Evolutionary conservation across 805 yeast genomes (phyloP), one percentile per base, ranked within the genome.

Genomic region (Suhomyces canberraensis): DNA sequence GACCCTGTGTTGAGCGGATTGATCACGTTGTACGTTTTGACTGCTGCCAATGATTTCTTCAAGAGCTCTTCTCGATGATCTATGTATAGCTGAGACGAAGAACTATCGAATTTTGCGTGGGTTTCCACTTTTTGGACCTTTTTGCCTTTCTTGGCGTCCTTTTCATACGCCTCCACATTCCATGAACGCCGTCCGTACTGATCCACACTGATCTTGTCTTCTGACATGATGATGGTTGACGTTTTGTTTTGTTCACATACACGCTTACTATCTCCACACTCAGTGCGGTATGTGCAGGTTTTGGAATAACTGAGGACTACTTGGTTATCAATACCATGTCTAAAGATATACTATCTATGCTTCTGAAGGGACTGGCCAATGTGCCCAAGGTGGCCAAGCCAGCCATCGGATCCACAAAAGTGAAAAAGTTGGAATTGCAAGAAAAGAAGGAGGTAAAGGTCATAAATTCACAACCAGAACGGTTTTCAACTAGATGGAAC

Each of bases 171-270:
- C 16, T 79, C 81, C 33, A 75, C 75, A 45, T 85, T 76, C 95
- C 95, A 85, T 1, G 81, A 75, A 41, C 79, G 69, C 40, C 95
- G 65, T 0, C 93, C 95, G 56, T 69, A 69, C 41, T 67, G 74
- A 42, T 68, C 74, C 1, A 51, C 50, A 14, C 64, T 47, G 8
- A 47, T 42, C 41, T 60, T 63, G 4, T 50, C 43, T 8, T 34
- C 32, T n/a, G 37, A 34, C 37, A 34, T 34, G n/a, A 6, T 15
- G 17, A 15, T 16, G 11, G 11, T 25, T 25, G 18, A 27, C 11
- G 6, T 24, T 24, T 24, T 24, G 13, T 24, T 9, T n/a, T 24
- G 11, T 24, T 24, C n/a, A n/a, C n/a, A n/a, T n/a, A n/a, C n/a
- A n/a, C n/a, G n/a, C n/a, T n/a, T n/a, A n/a, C n/a, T n/a, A n/a